Conservation (phyloP, 495 filamentous ascomycete species). For the Penicillium maclennaniae region DNA sequence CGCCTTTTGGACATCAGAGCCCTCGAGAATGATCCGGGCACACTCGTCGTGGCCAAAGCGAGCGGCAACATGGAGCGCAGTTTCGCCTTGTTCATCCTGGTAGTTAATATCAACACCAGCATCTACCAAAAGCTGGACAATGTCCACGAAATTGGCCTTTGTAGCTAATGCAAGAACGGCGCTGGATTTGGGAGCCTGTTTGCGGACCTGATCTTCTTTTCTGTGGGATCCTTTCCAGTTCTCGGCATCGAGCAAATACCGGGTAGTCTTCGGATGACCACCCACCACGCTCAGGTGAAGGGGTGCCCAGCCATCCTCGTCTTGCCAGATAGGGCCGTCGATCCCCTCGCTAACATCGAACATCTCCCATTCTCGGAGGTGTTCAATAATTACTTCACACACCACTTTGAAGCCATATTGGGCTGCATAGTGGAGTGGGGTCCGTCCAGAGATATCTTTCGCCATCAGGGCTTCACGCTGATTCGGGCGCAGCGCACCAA, state of each 20-base stretch:
- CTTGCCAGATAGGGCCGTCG: conserved; percentile 82
- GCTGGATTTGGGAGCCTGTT: conserved; percentile 75
- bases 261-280: conserved; percentile 82
- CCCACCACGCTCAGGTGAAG: conserved; percentile 89
- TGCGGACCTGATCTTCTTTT: conserved; percentile 49
- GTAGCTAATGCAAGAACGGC: conserved; percentile 84
- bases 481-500: conserved; percentile 62
- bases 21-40: conserved; percentile 67
- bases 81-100: conserved; percentile 90
- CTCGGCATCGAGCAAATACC: conserved; percentile 73
- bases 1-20: conserved; percentile 62
- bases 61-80: conserved; percentile 87
- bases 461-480: conserved; percentile 67
- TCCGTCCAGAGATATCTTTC: conserved; percentile 75
- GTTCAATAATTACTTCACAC: conserved; percentile 80
- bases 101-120: conserved; percentile 93
- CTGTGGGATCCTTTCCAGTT: conserved; percentile 47
- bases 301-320: conserved; percentile 86
- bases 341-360: conserved; percentile 83
- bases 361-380: conserved; percentile 83
- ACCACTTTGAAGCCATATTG: conserved; percentile 89
- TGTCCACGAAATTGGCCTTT: conserved; percentile 75
- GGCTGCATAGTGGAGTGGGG: conserved; percentile 91
- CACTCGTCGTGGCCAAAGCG: conserved; percentile 82
- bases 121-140: conserved; percentile 82